Evolutionary conservation across 164 flowering plant species (phyloP), one percentile per base, ranked within the genome.

Genomic region (Vitis rupestris): DNA sequence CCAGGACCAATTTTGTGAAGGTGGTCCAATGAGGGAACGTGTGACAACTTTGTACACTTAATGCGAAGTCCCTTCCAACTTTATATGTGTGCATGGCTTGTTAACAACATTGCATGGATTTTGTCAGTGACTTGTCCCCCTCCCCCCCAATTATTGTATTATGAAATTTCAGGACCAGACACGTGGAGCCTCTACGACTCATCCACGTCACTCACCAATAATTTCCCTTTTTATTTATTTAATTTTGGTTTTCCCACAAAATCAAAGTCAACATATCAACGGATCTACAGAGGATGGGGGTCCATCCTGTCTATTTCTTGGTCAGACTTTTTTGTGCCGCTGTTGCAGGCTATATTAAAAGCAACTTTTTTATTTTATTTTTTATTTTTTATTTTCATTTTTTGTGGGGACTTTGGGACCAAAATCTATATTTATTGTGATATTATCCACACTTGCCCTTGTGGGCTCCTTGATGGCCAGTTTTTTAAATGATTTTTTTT

Each of bases 281-380:
- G 1, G 27, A 4, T 52, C 44, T 3, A 65, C 8, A 1, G 14
- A 55, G 56, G n/a, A 66, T 30, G 51, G 61, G 68, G 68, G 52
- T 37, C 69, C 69, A 66, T 66, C 31, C 52, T 63, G 17, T 29
- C 37, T 30, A 53, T 19, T 14, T 52, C 12, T 29, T 65, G 44
- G 68, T 65, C 66, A 50, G 58, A 30, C 15, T 23, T 27, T 27
- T 52, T 37, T 10, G 53, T 59, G 61, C 44, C 29, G 12, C 61
- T 59, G 61, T 7, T 59, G 61, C 61, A 59, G 37, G 61, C 61
- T 23, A 59, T 23, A 59, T 3, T 59, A 10, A 59, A 59, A 59
- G 61, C 61, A 10, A 56, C 12, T 27, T 14, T 16, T 16, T 10
- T 7, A 0, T 16, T 3, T 53, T 2, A 15, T 53, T 16, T 56